Base-by-base conservation (phyloP, 805 yeast species). In the Grigorovia yakushimaensis region DNA sequence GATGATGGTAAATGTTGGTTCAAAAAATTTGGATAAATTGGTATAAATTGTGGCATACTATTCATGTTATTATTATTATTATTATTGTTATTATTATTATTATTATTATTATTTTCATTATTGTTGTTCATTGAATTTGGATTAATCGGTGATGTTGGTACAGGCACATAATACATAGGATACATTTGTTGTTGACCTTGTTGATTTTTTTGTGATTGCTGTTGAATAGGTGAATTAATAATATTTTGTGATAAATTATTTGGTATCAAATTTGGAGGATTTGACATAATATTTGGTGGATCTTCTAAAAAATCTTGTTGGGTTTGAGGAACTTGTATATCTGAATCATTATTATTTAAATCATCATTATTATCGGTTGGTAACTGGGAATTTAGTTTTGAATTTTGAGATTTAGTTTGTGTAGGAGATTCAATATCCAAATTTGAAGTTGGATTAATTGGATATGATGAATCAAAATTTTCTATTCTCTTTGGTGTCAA, bases 391-490 rank as follows among this genome's bases (percentile, higher is more conserved):
- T 27, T 20, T 27, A 23, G 22, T 43, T 24, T 21, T 11, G 44
- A 18, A 10, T 37, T 41, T 4, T 33, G 30, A 6, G n/a, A 36
- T n/a, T 36, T 19, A 30, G 22, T 41, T 2, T 33, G 46, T 30
- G 36, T 40, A 8, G 39, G 19, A n/a, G 43, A 40, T 23, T 10
- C 9, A 15, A 27, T 27, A 30, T 43, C 15, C 2, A n/a, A 18
- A 18, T 38, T 20, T 18, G 42, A 38, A 23, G 37, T 24, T 18
- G 37, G 37, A 19, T 24, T 19, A 15, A 27, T 39, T 8, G 54
- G 51, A 38, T 51, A 44, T 3, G 65, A 61, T 1, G 67, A 63
- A 44, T 63, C 64, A 44, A 64, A 64, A 47, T 61, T 61, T 24
- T 62, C 66, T 24, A 64, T 52, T 55, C 65, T 51, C 47, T 58